Conservation (phyloP, 371 early-diverging fungal species). For the Capillidium heterosporum region DNA sequence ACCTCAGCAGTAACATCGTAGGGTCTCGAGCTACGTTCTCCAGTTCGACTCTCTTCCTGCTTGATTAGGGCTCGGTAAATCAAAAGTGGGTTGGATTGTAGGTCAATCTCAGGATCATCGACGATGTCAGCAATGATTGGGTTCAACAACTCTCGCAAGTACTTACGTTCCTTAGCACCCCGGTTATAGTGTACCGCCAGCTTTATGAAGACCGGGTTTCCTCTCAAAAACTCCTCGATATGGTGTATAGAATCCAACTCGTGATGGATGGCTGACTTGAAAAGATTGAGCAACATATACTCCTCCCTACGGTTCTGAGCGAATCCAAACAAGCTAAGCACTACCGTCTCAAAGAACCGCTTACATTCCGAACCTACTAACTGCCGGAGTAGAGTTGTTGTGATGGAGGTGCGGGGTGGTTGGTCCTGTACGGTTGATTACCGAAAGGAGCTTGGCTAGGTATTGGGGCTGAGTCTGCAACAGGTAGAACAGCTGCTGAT, state of each 20-base stretch:
- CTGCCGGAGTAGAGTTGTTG: too few relatives aligned
- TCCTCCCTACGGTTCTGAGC: constrained; percentile 93
- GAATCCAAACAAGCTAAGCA: constrained; percentile 89
- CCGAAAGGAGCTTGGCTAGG: constrained; percentile 68
- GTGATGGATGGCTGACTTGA: constrained; percentile 81
- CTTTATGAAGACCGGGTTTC: constrained; percentile 89
- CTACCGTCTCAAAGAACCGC: constrained; percentile 71
- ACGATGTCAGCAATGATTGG: constrained; percentile 64
- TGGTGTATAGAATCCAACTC: constrained; percentile 62
- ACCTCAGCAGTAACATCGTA: constrained; percentile 66
- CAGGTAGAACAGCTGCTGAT: constrained; percentile 85
- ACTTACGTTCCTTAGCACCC: constrained; percentile 88
- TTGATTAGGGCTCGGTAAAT: constrained; percentile 77
- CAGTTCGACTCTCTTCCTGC: constrained; percentile 78
- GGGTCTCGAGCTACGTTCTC: constrained; percentile 52
- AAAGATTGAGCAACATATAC: constrained; percentile 83
- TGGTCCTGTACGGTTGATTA: constrained; percentile 41
- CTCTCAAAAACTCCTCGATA: constrained; percentile 80
- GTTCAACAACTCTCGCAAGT: constrained; percentile 64
- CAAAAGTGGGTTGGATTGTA: constrained; percentile 73
- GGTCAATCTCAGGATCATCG: constrained; percentile 51
- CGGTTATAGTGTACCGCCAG: constrained; percentile 81
- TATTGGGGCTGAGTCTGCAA: constrained; percentile 93
- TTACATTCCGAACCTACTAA: constrained; percentile 18
- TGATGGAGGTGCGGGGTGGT: constrained; percentile 18